phyloP scores from a whole-genome alignment of 2,329 filamentous ascomycete species.

The Arthrobotrys megalospora region DNA sequence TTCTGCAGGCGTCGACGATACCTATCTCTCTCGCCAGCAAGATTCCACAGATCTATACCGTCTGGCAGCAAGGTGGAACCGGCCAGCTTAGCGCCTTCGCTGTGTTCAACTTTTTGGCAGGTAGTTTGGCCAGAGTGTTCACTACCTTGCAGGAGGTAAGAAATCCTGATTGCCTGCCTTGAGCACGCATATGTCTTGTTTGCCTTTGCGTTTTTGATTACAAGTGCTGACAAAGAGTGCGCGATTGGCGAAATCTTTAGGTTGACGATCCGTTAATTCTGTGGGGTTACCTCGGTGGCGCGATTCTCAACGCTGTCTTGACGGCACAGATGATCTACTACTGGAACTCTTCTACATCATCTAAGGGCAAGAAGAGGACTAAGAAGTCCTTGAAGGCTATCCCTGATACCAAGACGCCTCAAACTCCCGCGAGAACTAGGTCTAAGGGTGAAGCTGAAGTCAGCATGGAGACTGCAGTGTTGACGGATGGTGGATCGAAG shows the following conservation, averaged over 20 bases:
- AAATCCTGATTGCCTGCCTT: neutral
- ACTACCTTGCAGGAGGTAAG: constrained; percentile 87
- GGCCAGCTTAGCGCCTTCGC: constrained; percentile 97
- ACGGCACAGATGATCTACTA: constrained; percentile 95
- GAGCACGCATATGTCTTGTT: neutral
- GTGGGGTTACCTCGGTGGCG: constrained; percentile 93
- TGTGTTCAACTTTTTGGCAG: constrained; percentile 96
- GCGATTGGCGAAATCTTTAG: constrained; percentile 6
- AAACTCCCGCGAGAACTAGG: constrained; percentile 49
- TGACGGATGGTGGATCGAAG: constrained; percentile 56
- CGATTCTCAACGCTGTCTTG: constrained; percentile 87
- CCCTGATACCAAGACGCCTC: constrained; percentile 56
- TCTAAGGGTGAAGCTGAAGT: constrained; percentile 57
- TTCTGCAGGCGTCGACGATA: constrained; percentile 64
- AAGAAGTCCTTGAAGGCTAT: constrained; percentile 65
- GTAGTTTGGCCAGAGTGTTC: constrained; percentile 94
- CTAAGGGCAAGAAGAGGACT: constrained; percentile 61
- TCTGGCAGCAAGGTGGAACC: constrained; percentile 87
- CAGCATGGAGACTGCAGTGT: constrained; percentile 57
- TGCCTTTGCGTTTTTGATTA: constrained; percentile 4
- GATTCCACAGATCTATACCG: constrained; percentile 90
- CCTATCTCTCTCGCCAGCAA: constrained; percentile 88
- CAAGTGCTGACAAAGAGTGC: neutral
- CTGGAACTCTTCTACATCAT: constrained; percentile 77
- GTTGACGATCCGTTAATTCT: constrained; percentile 97